Percentiles rank a stretch among this genome's conserved stretches.
Evolutionary conservation across 768 basidiomycete species (phyloP).

Genomic region (Tricholoma sp.): DNA sequence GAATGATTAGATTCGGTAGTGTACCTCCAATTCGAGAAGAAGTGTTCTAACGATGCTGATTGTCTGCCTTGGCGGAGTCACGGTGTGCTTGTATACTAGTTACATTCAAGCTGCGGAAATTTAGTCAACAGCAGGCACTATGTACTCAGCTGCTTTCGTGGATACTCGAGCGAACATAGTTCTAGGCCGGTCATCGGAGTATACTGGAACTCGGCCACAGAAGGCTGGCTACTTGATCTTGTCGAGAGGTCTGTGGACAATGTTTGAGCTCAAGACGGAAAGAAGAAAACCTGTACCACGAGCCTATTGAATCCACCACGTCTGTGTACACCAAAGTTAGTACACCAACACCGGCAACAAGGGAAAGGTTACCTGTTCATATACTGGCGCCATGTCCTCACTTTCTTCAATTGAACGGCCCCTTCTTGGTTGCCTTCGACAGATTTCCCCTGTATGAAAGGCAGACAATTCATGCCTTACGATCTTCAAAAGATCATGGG

Average conservation of each 20-base stretch:
- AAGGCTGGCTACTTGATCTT: conserved; percentile 72
- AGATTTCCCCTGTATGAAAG: conserved; percentile 55
- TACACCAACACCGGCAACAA: not conserved
- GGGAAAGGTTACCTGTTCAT: conserved; percentile 83
- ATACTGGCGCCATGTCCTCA: conserved; percentile 93
- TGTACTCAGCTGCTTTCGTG: not conserved
- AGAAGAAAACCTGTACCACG: conserved; percentile 9
- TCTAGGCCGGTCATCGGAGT: not conserved
- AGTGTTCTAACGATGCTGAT: not conserved
- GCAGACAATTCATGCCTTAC: not conserved
- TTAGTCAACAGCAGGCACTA: not conserved
- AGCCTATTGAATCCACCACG: conserved; percentile 86
- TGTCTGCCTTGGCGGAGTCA: not conserved
- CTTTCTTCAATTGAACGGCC: conserved; percentile 63
- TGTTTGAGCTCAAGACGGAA: not conserved
- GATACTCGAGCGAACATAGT: not conserved
- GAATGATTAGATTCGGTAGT: too few relatives aligned
- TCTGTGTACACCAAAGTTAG: conserved; percentile 29
- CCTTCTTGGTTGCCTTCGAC: conserved; percentile 84
- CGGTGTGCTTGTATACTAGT: not conserved
- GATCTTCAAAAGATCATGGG: not conserved
- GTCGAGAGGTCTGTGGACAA: conserved; percentile 68
- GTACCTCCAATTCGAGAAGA: not conserved
- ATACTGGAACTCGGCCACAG: not conserved
- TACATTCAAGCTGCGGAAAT: conserved; percentile 10